These are phyloP conservation scores for Somion occarium DNA, from an alignment of 1,284 basidiomycete species.

Conservation along the genomic window DNA sequence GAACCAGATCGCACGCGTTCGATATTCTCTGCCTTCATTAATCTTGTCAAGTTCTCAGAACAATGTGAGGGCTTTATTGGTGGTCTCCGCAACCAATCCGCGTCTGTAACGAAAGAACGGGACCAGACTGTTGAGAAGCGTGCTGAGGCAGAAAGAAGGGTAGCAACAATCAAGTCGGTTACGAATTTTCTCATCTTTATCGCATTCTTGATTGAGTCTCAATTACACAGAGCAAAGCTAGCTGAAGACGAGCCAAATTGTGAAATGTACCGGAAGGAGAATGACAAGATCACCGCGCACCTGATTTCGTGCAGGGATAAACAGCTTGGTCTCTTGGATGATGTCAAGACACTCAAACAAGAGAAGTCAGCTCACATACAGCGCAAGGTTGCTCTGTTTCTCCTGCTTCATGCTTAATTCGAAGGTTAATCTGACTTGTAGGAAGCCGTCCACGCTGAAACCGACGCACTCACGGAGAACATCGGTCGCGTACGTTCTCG, in stretches of 20 bases:
- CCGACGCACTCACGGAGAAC: constrained; percentile 51
- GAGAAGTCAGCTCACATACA: constrained; percentile 56
- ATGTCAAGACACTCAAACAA: constrained; percentile 63
- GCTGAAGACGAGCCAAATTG: constrained; percentile 69
- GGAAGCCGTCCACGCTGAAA: constrained; percentile 57
- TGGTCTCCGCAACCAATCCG: constrained; percentile 54
- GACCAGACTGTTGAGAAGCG: constrained; percentile 49
- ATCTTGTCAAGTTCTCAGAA: constrained; percentile 86
- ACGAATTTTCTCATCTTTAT: background rate
- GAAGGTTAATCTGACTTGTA: constrained; percentile 18
- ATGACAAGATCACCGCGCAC: constrained; percentile 54
- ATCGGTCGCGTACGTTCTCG: constrained; percentile 61
- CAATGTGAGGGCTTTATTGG: constrained; percentile 61
- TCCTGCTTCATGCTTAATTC: too few relatives aligned
- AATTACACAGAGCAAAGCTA: constrained; percentile 49
- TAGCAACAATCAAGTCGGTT: constrained; percentile 61
- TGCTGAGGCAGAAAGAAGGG: constrained; percentile 45
- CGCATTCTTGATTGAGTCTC: background rate
- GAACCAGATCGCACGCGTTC: constrained; percentile 67
- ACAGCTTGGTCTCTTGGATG: constrained; percentile 52
- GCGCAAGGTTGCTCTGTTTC: constrained; percentile 40
- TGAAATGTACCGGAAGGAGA: constrained; percentile 56
- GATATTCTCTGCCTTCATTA: constrained; percentile 84
- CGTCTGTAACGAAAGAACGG: constrained; percentile 51
- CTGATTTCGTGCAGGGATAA: constrained; percentile 64